Percentiles rank a stretch among this genome's conserved stretches.
Evolutionary conservation across 2,329 filamentous ascomycete genomes (phyloP).

Genomic region (Penicillium sp.): DNA sequence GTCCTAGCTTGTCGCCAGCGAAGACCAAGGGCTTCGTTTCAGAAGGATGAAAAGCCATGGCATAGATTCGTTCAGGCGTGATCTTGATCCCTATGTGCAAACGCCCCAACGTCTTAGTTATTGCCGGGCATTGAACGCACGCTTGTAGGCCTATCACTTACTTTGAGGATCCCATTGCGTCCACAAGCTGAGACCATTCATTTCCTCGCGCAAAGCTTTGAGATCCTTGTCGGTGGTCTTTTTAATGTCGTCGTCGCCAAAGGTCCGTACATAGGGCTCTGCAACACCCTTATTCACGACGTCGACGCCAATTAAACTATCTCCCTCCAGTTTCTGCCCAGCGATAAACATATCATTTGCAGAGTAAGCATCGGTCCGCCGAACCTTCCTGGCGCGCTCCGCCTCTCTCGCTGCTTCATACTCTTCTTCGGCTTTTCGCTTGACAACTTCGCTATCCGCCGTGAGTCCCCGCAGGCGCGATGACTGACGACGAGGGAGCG

Average conservation of each 20-base stretch:
- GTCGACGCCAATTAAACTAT: conserved; percentile 58
- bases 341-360: conserved; percentile 74
- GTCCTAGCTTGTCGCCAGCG: conserved; percentile 88
- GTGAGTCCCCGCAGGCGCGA: conserved; percentile 57
- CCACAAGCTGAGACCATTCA: conserved; percentile 73
- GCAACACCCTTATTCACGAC: conserved; percentile 61
- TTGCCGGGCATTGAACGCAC: neutral
- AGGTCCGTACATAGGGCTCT: conserved; percentile 76
- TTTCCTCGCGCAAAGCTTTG: conserved; percentile 65
- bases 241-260: conserved; percentile 74
- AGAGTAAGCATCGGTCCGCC: conserved; percentile 62
- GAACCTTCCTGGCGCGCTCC: conserved; percentile 56
- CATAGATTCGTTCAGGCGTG: conserved; percentile 79
- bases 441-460: conserved; percentile 61
- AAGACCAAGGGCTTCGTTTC: conserved; percentile 82
- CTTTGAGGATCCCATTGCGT: conserved; percentile 76
- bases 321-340: conserved; percentile 64
- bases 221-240: conserved; percentile 72
- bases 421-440: conserved; percentile 63
- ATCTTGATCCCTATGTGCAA: conserved; percentile 69
- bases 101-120: neutral
- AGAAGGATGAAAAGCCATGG: conserved; percentile 81
- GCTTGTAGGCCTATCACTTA: conserved; percentile 33
- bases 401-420: conserved; percentile 51
- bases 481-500: conserved; percentile 53